Conservation (phyloP, 108 stramenopile species). For the Fragilaria crotonensis region DNA sequence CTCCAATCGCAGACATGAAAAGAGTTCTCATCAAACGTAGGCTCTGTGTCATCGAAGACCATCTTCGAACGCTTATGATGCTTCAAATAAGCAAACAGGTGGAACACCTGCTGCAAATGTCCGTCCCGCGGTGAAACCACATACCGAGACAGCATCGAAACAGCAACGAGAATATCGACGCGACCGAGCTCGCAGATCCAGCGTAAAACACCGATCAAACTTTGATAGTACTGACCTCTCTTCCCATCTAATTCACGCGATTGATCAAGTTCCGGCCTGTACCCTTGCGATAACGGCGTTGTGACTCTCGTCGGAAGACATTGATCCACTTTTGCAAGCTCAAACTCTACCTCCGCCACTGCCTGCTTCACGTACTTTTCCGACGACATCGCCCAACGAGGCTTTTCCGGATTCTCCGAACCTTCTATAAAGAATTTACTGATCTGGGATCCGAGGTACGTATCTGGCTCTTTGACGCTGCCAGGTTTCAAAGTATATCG, state of each 20-base stretch:
- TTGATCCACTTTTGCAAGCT: constrained; percentile 3
- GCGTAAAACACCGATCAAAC: constrained; percentile 19
- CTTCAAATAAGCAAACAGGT: constrained; percentile 29
- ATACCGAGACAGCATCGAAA: no score
- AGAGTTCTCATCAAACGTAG: no score
- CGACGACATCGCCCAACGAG: constrained; percentile 14
- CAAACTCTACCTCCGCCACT: constrained; percentile 10
- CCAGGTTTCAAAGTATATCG: constrained; percentile 3
- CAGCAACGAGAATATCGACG: no score
- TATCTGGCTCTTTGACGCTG: not conserved
- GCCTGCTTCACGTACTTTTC: constrained; percentile 15
- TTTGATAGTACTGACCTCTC: constrained; percentile 16
- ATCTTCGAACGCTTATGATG: constrained; percentile 4
- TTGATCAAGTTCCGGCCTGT: not conserved
- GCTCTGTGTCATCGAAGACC: constrained; percentile 14
- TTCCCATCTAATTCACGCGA: not conserved
- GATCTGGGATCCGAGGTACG: constrained; percentile 3
- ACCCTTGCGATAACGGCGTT: not conserved
- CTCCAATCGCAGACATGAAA: no score
- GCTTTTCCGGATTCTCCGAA: not conserved
- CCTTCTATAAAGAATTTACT: not conserved
- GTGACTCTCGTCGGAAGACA: not conserved
- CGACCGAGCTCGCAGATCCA: constrained; percentile 21
- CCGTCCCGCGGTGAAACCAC: constrained; percentile 13
- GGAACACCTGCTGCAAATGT: constrained; percentile 24